Conservation (phyloP, 2,329 filamentous ascomycete genomes). For the Canariomyces notabilis region DNA sequence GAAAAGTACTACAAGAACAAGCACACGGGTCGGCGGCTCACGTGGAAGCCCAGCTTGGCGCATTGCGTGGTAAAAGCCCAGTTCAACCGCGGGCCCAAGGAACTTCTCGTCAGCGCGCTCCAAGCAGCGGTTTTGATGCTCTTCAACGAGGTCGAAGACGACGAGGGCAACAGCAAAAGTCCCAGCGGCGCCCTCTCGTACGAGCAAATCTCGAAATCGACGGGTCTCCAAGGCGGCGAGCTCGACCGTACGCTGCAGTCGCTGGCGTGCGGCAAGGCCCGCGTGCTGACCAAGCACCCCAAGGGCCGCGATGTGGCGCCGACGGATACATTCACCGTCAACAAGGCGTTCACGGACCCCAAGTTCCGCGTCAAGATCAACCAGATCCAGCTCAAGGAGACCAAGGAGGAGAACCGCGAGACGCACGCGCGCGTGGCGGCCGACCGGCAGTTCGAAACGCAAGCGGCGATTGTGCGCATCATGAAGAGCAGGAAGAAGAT, state of each 20-base stretch:
- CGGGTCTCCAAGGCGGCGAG: conserved; percentile 70
- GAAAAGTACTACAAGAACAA: conserved; percentile 83
- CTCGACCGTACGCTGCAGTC: conserved; percentile 90
- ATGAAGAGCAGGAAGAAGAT: conserved; percentile 93
- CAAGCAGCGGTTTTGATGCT: conserved; percentile 86
- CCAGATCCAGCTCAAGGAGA: conserved; percentile 96
- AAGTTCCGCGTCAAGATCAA: conserved; percentile 97
- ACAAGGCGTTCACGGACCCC: conserved; percentile 67
- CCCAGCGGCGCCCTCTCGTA: conserved; percentile 64
- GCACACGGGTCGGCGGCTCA: conserved; percentile 78
- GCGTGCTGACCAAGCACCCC: conserved; percentile 79
- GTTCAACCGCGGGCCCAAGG: conserved; percentile 77
- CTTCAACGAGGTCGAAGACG: conserved; percentile 66
- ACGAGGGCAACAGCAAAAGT: conserved; percentile 18
- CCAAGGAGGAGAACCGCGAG: conserved; percentile 87
- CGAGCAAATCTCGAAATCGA: conserved; percentile 66
- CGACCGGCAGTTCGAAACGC: conserved; percentile 91
- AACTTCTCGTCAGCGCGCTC: conserved; percentile 84
- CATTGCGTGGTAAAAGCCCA: conserved; percentile 80
- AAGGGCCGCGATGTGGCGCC: conserved; percentile 73
- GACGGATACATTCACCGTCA: conserved; percentile 82
- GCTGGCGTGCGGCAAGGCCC: conserved; percentile 82
- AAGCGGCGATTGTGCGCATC: conserved; percentile 92
- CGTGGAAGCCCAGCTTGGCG: conserved; percentile 90
- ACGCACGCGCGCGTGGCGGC: conserved; percentile 86